Conservation (phyloP, 352 stramenopile genomes). For the Globisporangium iwayamae region DNA sequence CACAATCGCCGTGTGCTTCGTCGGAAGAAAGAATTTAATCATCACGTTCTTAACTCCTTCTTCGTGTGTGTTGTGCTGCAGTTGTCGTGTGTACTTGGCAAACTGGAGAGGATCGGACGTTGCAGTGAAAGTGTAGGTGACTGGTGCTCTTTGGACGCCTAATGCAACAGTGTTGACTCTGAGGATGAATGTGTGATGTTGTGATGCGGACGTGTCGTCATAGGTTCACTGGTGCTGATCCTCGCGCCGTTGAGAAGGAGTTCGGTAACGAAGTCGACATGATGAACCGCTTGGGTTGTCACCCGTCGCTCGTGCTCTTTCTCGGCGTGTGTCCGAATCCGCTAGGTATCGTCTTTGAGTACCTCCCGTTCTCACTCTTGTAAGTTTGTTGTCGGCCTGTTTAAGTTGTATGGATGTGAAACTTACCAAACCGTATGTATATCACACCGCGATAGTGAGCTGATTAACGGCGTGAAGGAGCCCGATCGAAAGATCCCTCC, state of each 20-base stretch:
- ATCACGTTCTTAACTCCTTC: neutral
- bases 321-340: constrained; percentile 58
- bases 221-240: constrained; percentile 56
- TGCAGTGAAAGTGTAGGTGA: constrained; percentile 66
- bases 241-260: constrained; percentile 51
- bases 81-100: constrained; percentile 74
- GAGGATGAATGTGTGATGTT: neutral
- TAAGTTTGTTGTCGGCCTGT: constrained; percentile 19
- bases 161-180: neutral
- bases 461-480: constrained; percentile 71
- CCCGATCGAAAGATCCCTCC: constrained; percentile 46
- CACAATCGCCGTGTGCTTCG: neutral
- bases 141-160: neutral
- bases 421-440: neutral
- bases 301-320: constrained; percentile 71
- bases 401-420: neutral
- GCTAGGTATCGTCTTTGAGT: constrained; percentile 69
- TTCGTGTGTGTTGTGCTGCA: constrained; percentile 15
- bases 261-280: constrained; percentile 77
- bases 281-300: constrained; percentile 56
- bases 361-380: constrained; percentile 78
- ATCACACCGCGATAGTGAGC: constrained; percentile 32
- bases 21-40: neutral
- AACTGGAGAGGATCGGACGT: constrained; percentile 73
- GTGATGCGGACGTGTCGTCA: neutral